Conservation (phyloP, 176 grass and related monocot genomes). For the Musa acuminata region DNA sequence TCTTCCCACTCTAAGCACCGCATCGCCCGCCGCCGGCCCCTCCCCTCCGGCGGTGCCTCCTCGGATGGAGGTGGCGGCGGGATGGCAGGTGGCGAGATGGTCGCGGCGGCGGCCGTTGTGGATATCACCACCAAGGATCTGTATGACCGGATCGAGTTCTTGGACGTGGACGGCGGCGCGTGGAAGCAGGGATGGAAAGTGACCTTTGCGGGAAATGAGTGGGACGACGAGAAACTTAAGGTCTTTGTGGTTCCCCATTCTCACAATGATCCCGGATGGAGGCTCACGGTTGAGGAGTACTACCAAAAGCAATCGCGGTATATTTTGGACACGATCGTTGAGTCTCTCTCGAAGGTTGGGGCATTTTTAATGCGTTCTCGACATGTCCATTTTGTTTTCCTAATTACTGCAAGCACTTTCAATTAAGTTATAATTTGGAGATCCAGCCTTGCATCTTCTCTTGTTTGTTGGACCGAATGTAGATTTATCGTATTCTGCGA, state of each 20-base stretch:
- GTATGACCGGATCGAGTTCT: slow-evolving; percentile 89
- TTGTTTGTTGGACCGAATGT: slow-evolving; percentile 2
- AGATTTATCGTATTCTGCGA: neutral
- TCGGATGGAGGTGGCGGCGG: slow-evolving; percentile 24
- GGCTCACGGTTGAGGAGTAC: slow-evolving; percentile 91
- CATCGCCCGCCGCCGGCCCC: slow-evolving; percentile 47
- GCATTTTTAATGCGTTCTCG: neutral
- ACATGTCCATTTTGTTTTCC: neutral
- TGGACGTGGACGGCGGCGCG: slow-evolving; percentile 65
- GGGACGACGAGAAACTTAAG: slow-evolving; percentile 85
- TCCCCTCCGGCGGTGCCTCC: slow-evolving; percentile 25
- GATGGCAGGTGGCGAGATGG: slow-evolving; percentile 14
- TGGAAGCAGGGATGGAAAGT: slow-evolving; percentile 98
- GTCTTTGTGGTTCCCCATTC: slow-evolving; percentile 96
- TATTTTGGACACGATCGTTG: slow-evolving; percentile 84
- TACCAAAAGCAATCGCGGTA: slow-evolving; percentile 73
- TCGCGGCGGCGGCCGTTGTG: slow-evolving; percentile 37
- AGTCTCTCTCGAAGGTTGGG: slow-evolving; percentile 82
- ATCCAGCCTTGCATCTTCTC: neutral
- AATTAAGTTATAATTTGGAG: neutral
- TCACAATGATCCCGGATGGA: slow-evolving; percentile 95
- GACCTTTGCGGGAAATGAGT: slow-evolving; percentile 63
- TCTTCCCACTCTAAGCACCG: slow-evolving; percentile 30
- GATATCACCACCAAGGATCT: slow-evolving; percentile 88
- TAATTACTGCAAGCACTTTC: neutral